Conservation (phyloP, 2,329 filamentous ascomycete genomes). For the Ophiostoma ulmi region DNA sequence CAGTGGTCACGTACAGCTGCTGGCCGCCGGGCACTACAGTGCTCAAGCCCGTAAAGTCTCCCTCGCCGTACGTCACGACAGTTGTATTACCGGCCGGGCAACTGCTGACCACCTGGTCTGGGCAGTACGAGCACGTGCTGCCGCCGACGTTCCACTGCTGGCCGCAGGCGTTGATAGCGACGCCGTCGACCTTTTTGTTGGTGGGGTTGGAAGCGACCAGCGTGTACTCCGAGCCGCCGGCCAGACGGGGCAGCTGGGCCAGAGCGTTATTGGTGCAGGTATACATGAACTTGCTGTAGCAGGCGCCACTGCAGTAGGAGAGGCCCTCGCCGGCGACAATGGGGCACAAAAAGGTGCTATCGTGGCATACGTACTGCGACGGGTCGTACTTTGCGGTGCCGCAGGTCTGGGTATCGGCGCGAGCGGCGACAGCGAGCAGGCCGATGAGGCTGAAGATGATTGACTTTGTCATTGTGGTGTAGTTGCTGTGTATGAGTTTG, state of each 20-base stretch:
- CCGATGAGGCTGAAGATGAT: constrained; percentile 19
- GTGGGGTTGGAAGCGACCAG: constrained; percentile 34
- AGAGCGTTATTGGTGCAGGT: constrained; percentile 32
- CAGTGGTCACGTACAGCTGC: constrained; percentile 30
- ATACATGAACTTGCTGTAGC: constrained; percentile 37
- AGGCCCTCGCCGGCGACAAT: constrained; percentile 35
- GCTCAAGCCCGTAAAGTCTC: constrained; percentile 29
- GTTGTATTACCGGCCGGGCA: constrained; percentile 33
- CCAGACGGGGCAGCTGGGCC: constrained; percentile 28
- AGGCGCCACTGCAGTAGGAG: constrained; percentile 35
- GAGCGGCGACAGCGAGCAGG: constrained; percentile 18
- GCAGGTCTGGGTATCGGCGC: constrained; percentile 23
- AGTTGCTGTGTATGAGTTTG: background rate
- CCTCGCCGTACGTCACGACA: constrained; percentile 25
- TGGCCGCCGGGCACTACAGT: constrained; percentile 36
- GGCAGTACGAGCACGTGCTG: constrained; percentile 34
- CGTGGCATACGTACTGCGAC: constrained; percentile 33
- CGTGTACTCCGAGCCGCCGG: constrained; percentile 29
- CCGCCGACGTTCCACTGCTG: constrained; percentile 30
- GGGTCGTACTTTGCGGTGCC: constrained; percentile 26
- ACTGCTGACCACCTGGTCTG: constrained; percentile 26
- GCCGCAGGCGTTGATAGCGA: constrained; percentile 32
- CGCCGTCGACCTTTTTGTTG: constrained; percentile 31
- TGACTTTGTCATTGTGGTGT: constrained; percentile 10
- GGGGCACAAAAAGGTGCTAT: constrained; percentile 35